phyloP scores from a whole-genome alignment of 495 filamentous ascomycete genomes.

The Melanomma pulvis-pyrius region DNA sequence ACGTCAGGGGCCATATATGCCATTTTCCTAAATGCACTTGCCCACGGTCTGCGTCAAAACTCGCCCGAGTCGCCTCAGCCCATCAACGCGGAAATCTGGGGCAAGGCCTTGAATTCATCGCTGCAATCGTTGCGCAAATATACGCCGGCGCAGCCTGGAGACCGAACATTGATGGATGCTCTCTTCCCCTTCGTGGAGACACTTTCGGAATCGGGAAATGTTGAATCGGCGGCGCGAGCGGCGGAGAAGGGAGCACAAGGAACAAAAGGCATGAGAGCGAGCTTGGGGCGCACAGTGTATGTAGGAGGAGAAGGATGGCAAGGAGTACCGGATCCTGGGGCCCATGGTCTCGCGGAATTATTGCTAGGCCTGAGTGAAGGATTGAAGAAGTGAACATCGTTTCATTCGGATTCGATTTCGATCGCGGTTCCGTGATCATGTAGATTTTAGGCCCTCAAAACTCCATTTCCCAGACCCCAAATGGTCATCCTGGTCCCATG shows the following conservation, averaged over 20 bases:
- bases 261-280: slow-evolving; percentile 90
- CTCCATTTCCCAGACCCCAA: slow-evolving; percentile 7
- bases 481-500: background rate
- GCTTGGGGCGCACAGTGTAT: slow-evolving; percentile 86
- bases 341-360: slow-evolving; percentile 80
- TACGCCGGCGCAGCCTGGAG: slow-evolving; percentile 86
- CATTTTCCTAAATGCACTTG: slow-evolving; percentile 92
- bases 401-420: background rate
- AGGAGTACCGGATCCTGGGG: slow-evolving; percentile 89
- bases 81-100: slow-evolving; percentile 66
- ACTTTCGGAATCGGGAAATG: slow-evolving; percentile 62
- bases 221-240: slow-evolving; percentile 72
- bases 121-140: slow-evolving; percentile 74
- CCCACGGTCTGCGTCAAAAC: slow-evolving; percentile 69
- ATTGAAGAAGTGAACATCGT: slow-evolving; percentile 36
- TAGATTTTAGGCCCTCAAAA: slow-evolving; percentile 17
- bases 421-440: slow-evolving; percentile 9
- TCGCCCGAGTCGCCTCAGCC: slow-evolving; percentile 50
- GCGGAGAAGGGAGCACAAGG: slow-evolving; percentile 74
- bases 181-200: slow-evolving; percentile 82
- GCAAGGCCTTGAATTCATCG: slow-evolving; percentile 70
- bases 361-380: slow-evolving; percentile 73
- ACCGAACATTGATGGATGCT: slow-evolving; percentile 89
- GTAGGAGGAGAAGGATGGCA: slow-evolving; percentile 81
- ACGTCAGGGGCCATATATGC: slow-evolving; percentile 94